Conservation (phyloP, 2,329 filamentous ascomycete genomes). For the Scytalidium lignicola region DNA sequence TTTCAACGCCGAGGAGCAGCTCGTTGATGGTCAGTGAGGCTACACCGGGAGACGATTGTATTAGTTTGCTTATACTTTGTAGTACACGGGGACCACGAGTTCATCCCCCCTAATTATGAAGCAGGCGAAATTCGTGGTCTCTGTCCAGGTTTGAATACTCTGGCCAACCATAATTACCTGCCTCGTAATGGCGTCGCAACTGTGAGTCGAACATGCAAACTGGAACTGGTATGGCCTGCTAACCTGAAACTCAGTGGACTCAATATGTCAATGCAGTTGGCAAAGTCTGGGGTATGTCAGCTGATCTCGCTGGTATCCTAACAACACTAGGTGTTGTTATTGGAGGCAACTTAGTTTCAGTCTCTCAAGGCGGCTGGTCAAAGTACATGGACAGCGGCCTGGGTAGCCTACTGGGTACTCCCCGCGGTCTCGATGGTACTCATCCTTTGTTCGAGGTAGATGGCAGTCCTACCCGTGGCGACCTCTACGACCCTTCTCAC, state of each 20-base stretch:
- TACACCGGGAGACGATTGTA: too few species aligned
- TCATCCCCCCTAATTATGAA: background rate
- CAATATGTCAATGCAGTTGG: conserved; percentile 1
- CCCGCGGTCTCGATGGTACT: conserved; percentile 39
- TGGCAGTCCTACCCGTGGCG: conserved; percentile 43
- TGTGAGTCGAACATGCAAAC: background rate
- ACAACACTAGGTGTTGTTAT: conserved; percentile 36
- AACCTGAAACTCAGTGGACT: background rate
- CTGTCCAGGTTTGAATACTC: conserved; percentile 35
- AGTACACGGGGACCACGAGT: background rate
- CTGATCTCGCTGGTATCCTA: conserved; percentile 30
- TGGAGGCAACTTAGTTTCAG: conserved; percentile 36
- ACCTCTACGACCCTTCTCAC: conserved; percentile 29
- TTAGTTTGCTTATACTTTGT: too few species aligned
- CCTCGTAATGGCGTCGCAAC: conserved; percentile 31
- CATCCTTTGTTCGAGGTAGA: conserved; percentile 50
- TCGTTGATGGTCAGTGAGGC: too few species aligned
- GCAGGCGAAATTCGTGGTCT: conserved; percentile 34
- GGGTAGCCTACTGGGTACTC: conserved; percentile 26
- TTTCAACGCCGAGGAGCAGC: too few species aligned
- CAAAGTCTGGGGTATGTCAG: conserved; percentile 36
- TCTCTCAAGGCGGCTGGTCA: conserved; percentile 31
- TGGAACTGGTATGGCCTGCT: background rate
- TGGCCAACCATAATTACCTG: conserved; percentile 37
- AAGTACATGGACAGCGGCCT: conserved; percentile 8